phyloP scores from a whole-genome alignment of 2,329 filamentous ascomycete genomes.

The Cladosporium velox region DNA sequence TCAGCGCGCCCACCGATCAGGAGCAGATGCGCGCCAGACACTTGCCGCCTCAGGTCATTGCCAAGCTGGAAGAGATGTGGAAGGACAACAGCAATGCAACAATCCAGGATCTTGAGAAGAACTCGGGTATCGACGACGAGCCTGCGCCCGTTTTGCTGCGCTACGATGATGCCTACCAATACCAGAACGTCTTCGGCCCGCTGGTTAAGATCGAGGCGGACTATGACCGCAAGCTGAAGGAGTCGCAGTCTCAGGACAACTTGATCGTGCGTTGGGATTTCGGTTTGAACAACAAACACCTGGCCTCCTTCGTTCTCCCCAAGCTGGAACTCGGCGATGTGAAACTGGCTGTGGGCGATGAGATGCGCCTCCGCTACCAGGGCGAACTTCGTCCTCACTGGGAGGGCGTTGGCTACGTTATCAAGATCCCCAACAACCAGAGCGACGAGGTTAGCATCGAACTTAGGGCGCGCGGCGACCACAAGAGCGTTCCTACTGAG shows the following conservation, averaged over 20 bases:
- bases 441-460: conserved; percentile 97
- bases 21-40: conserved; percentile 95
- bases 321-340: conserved; percentile 98
- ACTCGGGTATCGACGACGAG: conserved; percentile 88
- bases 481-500: conserved; percentile 93
- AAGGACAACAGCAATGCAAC: conserved; percentile 91
- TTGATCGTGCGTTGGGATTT: conserved; percentile 91
- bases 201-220: conserved; percentile 99
- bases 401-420: conserved; percentile 98
- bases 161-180: conserved; percentile 97
- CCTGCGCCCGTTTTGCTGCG: conserved; percentile 88
- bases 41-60: conserved; percentile 89
- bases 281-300: conserved; percentile 94
- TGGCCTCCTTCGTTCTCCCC: conserved; percentile 91
- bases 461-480: conserved; percentile 88
- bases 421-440: conserved; percentile 99
- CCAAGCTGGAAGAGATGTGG: conserved; percentile 97
- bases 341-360: conserved; percentile 94
- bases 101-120: conserved; percentile 87
- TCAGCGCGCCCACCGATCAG: conserved; percentile 83
- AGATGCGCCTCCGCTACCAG: conserved; percentile 96
- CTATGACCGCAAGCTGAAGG: conserved; percentile 98
- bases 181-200: conserved; percentile 97
- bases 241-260: conserved; percentile 96
- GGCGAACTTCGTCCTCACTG: conserved; percentile 88